Evolutionary conservation across 1,139 yeast genomes (phyloP).

Genomic region (Suhomyces wounanorum): DNA sequence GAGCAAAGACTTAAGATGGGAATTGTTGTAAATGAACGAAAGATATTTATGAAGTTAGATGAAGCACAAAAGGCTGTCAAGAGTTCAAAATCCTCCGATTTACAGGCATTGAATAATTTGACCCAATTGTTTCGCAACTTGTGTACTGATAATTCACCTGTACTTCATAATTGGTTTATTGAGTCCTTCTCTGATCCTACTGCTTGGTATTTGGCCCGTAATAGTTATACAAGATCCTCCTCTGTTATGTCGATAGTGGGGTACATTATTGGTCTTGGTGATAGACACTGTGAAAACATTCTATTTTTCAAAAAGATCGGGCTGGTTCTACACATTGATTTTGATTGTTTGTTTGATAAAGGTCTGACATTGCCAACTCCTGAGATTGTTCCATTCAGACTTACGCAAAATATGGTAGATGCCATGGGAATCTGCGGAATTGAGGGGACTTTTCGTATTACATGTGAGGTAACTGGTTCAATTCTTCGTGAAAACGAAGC

Average conservation of each 20-base stretch:
- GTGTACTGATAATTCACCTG: slow-evolving; percentile 61
- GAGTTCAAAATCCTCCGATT: slow-evolving; percentile 22
- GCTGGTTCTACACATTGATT: slow-evolving; percentile 87
- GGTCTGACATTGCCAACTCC: slow-evolving; percentile 74
- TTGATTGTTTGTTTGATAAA: slow-evolving; percentile 92
- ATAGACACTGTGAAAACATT: slow-evolving; percentile 92
- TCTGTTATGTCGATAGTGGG: slow-evolving; percentile 99
- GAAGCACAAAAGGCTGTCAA: slow-evolving; percentile 44
- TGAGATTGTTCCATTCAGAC: slow-evolving; percentile 90
- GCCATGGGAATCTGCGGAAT: slow-evolving; percentile 90
- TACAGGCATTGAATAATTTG: slow-evolving; percentile 22
- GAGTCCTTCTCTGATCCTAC: slow-evolving; percentile 89
- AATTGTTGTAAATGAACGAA: slow-evolving; percentile 31
- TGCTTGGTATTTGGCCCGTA: slow-evolving; percentile 81
- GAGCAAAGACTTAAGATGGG: slow-evolving; percentile 46
- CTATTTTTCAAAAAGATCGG: slow-evolving; percentile 75
- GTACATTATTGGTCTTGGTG: slow-evolving; percentile 86
- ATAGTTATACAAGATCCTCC: slow-evolving; percentile 70
- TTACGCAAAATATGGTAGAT: slow-evolving; percentile 85
- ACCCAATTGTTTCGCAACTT: slow-evolving; percentile 35
- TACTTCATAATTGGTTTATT: slow-evolving; percentile 82
- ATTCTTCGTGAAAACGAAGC: slow-evolving; percentile 79
- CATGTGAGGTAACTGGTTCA: slow-evolving; percentile 82
- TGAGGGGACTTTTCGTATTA: slow-evolving; percentile 84
- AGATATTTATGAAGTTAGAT: slow-evolving; percentile 36